These are phyloP conservation scores for Pezicula carpinea DNA, from an alignment of 2,329 filamentous ascomycete genomes.

Conservation along the genomic window DNA sequence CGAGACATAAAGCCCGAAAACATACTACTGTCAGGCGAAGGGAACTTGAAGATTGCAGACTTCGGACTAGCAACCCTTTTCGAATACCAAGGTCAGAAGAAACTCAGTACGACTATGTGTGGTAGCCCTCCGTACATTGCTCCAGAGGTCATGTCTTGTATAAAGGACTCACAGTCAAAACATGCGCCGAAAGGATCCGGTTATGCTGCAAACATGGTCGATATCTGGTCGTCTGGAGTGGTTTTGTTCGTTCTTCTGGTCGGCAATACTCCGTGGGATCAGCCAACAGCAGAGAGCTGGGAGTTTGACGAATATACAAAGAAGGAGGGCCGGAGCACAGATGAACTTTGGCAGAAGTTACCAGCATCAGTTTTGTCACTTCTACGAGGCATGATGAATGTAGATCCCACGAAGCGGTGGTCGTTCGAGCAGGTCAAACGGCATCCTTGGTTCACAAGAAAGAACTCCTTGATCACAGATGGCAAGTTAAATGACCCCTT, in stretches of 20 bases:
- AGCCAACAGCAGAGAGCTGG: constrained; percentile 79
- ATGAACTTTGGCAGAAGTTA: constrained; percentile 79
- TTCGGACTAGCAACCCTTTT: constrained; percentile 96
- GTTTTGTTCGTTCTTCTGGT: constrained; percentile 95
- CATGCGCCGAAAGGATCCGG: constrained; percentile 46
- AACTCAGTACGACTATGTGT: constrained; percentile 83
- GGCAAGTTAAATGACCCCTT: constrained; percentile 76
- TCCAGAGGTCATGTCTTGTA: constrained; percentile 72
- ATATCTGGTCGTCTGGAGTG: constrained; percentile 97
- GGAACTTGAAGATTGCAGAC: constrained; percentile 90
- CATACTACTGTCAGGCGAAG: constrained; percentile 78
- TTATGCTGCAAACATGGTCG: constrained; percentile 75
- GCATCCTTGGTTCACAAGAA: constrained; percentile 90
- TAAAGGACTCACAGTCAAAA: constrained; percentile 39
- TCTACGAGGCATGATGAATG: constrained; percentile 86
- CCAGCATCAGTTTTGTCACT: constrained; percentile 73
- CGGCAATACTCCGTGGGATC: constrained; percentile 97
- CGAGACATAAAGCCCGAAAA: constrained; percentile 93
- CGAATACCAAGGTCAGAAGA: constrained; percentile 77
- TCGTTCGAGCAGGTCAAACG: constrained; percentile 80
- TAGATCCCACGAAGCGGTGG: constrained; percentile 72
- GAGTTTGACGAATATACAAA: constrained; percentile 86
- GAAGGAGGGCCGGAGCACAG: constrained; percentile 73
- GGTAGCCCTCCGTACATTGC: constrained; percentile 97
- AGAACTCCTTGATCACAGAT: constrained; percentile 73